A percentile compares a stretch with the other conserved stretches of the same genome.
phyloP scores from a whole-genome alignment of 2,329 filamentous ascomycete species.

The Fusarium ambrosium region DNA sequence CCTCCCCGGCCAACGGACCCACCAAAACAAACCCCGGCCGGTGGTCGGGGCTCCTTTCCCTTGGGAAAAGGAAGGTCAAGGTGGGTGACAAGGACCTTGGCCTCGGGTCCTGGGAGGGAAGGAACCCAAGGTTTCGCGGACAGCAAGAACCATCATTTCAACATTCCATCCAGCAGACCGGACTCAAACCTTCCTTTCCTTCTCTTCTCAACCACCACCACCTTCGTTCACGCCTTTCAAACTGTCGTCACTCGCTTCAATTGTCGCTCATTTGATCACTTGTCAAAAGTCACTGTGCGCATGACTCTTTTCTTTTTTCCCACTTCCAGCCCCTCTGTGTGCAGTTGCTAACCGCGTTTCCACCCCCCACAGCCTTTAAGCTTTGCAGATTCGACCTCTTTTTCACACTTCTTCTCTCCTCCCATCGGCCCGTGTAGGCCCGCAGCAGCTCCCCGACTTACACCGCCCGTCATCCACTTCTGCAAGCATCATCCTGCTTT shows the following conservation, averaged over 20 bases:
- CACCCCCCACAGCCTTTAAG: constrained; percentile 31
- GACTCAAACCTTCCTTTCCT: constrained; percentile 28
- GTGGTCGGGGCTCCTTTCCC: constrained; percentile 17
- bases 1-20: constrained; percentile 39
- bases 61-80: constrained; percentile 10
- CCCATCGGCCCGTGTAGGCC: constrained; percentile 37
- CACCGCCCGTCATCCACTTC: constrained; percentile 46
- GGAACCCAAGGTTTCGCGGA: not conserved
- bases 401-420: constrained; percentile 23
- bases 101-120: constrained; percentile 4
- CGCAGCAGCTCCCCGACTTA: constrained; percentile 45
- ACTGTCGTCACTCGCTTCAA: constrained; percentile 6
- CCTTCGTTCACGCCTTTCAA: constrained; percentile 15
- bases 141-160: constrained; percentile 19
- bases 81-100: not conserved
- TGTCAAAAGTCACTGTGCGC: constrained; percentile 29
- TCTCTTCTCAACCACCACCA: constrained; percentile 17
- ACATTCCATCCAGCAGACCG: constrained; percentile 36
- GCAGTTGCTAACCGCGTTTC: constrained; percentile 20
- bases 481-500: constrained; percentile 43
- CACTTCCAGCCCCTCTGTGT: constrained; percentile 12
- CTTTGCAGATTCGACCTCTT: constrained; percentile 25
- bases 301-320: constrained; percentile 17
- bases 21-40: constrained; percentile 38
- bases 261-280: constrained; percentile 25